Conservation (phyloP, 2,329 filamentous ascomycete species). For the Aureobasidium sp. region DNA sequence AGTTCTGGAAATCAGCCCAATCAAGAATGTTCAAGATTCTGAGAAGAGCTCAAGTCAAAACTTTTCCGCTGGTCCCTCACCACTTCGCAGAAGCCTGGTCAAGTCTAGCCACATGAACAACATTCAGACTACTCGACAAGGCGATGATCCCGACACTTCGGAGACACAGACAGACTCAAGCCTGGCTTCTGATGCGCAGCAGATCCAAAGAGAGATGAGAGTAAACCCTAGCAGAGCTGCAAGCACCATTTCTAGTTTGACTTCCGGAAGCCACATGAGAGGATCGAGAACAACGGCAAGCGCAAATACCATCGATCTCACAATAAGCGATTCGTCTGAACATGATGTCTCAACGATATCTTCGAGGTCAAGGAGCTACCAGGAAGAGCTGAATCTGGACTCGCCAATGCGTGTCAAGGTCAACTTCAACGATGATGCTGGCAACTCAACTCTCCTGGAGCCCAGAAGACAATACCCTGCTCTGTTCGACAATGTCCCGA, state of each 20-base stretch:
- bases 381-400: slow-evolving; percentile 30
- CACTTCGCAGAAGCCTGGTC: slow-evolving; percentile 23
- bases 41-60: neutral
- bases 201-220: slow-evolving; percentile 24
- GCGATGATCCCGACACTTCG: neutral
- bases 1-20: slow-evolving; percentile 21
- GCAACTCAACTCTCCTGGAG: slow-evolving; percentile 16
- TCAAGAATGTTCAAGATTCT: slow-evolving; percentile 14
- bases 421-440: slow-evolving; percentile 30
- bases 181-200: slow-evolving; percentile 27
- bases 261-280: neutral
- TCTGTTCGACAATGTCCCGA: slow-evolving; percentile 22
- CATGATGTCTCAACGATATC: slow-evolving; percentile 6
- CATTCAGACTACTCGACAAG: neutral
- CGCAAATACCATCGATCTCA: neutral
- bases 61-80: slow-evolving; percentile 18
- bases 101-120: slow-evolving; percentile 21
- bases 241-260: slow-evolving; percentile 1
- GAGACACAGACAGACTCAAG: slow-evolving; percentile 17
- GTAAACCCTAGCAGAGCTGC: neutral
- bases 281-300: neutral
- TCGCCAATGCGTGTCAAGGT: slow-evolving; percentile 30
- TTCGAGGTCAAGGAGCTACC: slow-evolving; percentile 25
- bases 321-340: slow-evolving; percentile 6
- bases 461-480: slow-evolving; percentile 21